Conservation (phyloP, 2,329 filamentous ascomycete genomes). For the Akanthomyces dipterigenus region DNA sequence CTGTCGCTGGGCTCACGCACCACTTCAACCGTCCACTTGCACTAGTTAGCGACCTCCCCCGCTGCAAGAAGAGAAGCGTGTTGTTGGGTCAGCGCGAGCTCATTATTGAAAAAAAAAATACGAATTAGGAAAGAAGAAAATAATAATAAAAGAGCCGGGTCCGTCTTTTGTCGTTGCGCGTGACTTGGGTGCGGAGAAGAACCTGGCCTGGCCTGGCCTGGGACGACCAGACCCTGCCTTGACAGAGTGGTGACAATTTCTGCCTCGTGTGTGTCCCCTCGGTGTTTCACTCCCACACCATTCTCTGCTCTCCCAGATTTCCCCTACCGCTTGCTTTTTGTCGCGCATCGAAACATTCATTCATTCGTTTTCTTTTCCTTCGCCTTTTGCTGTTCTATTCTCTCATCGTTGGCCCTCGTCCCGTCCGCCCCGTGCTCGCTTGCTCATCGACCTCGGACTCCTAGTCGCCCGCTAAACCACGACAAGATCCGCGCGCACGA, state of each 20-base stretch:
- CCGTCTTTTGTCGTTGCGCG: background rate
- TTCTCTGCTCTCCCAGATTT: background rate
- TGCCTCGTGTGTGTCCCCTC: background rate
- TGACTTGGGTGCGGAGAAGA: background rate
- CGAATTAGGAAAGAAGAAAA: conserved; percentile 7
- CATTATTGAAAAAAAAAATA: background rate
- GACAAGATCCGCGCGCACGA: background rate
- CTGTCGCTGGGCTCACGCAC: background rate
- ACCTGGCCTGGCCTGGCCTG: background rate
- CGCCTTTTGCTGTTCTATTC: background rate
- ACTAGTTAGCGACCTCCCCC: no score
- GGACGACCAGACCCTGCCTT: background rate
- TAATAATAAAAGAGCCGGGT: background rate
- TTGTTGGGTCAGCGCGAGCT: conserved; percentile 7
- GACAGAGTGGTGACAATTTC: background rate
- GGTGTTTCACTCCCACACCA: conserved; percentile 4
- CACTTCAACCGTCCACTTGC: background rate
- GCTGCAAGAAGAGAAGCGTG: background rate
- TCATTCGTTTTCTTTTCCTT: background rate
- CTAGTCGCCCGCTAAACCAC: background rate
- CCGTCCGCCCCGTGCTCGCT: background rate
- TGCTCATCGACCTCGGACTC: background rate
- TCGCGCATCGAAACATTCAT: background rate
- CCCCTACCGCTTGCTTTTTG: background rate
- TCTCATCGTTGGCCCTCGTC: background rate